Base-by-base conservation (phyloP, 495 filamentous ascomycete species). In the Polyplosphaeria fusca region DNA sequence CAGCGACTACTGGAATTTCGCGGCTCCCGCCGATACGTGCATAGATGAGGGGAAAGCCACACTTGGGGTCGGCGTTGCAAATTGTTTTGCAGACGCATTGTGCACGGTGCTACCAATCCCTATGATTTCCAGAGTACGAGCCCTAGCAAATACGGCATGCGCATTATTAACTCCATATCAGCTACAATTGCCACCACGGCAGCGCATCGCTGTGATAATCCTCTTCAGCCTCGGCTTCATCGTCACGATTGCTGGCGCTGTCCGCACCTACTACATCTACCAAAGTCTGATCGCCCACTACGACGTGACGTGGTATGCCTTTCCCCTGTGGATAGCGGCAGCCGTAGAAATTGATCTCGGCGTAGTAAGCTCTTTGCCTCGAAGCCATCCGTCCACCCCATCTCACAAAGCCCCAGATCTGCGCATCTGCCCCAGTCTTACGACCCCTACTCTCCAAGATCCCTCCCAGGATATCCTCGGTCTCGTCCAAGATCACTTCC, bases 151-250 rank as follows among this genome's bases (percentile, higher is more conserved):
- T n/a, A n/a, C n/a, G n/a, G n/a, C n/a, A n/a, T 13, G 9, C 14
- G 16, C 4, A 32, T n/a, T 11, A 7, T n/a, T 16, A 30, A 3
- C 23, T n/a, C n/a, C n/a, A n/a, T n/a, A n/a, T n/a, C 24, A 74
- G 11, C 65, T 86, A 20, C 74, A 80, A 32, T 70, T 86, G 47
- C 78, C 81, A 23, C 32, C 68, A 16, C 74, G 71, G 25, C 81
- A 84, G 52, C 73, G 77, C n/a, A 56, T 81, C 27, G 77, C 79
- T 9, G 74, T 86, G 5, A 74, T 80, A 16, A 69, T 78, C 14
- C 77, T 86, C 25, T 84, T 87, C 26, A 76, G 72, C 9, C 52
- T 83, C 12, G 84, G 83, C 0, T 73, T 82, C 22, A 47, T 83
- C 18, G 80, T 83, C 42, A 81, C 80, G 20, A 72, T 80, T 12